Base-by-base conservation (phyloP, 1,139 yeast genomes). In the Candida sanyaensis region DNA sequence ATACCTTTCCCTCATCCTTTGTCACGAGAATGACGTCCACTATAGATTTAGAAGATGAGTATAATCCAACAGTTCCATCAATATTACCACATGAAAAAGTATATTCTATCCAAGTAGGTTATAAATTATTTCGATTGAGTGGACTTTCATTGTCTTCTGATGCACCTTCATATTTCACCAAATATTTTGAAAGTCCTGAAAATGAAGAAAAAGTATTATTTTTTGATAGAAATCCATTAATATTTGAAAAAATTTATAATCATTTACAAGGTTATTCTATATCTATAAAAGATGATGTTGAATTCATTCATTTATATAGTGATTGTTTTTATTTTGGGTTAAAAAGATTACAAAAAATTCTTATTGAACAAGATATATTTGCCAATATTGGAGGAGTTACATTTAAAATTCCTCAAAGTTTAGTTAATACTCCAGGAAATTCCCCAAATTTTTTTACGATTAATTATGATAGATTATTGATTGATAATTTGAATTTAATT, bases 131-230 rank as follows among this genome's bases (percentile, higher is more conserved):
- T 62, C 69, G 74, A 33, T 54, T 82, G 30, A 85, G 93, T 60
- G 97, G 97, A 1, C 91, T 93, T 1, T 89, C 96, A 5, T 65
- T 91, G 38, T 86, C 92, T 24, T 88, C 89, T 1, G 97, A 90
- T 66, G 84, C 80, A 2, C 87, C 88, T 2, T 81, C 86, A 2
- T 81, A 81, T 58, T 83, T 83, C 62, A 81, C 87, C 12, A 61
- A 67, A 21, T 82, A 64, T 62, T 83, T 83, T 54, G 44, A 49
- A 2, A 57, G 64, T 13, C 60, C 62, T 32, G 72, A 57, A 2
- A 76, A 75, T 55, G 62, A 60, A 21, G 74, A 70, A 23, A 79
- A 78, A 41, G 71, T 76, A 0, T 63, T 89, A n/a, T 83, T 81
- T 57, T 81, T 91, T 44, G 97, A 91, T 64, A 68, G 97, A 40